phyloP scores from a whole-genome alignment of 1,284 basidiomycete species.

The Tilletia caries region DNA sequence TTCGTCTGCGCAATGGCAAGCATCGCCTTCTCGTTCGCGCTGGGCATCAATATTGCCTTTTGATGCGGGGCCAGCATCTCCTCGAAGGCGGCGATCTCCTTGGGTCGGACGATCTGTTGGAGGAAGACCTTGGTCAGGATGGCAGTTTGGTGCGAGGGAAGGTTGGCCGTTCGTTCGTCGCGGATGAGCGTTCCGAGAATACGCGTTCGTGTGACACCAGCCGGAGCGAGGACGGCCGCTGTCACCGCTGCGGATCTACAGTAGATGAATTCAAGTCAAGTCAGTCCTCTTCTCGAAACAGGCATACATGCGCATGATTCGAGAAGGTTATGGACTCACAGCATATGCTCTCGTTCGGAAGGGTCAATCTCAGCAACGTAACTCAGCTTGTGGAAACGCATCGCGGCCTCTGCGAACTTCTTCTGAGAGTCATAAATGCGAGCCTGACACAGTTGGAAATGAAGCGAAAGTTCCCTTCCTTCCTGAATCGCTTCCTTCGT shows the following conservation, averaged over 20 bases:
- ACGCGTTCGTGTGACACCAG: slow-evolving; percentile 89
- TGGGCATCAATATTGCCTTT: slow-evolving; percentile 71
- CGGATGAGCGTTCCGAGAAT: slow-evolving; percentile 86
- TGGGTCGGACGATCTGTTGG: slow-evolving; percentile 85
- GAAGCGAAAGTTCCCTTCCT: slow-evolving; percentile 30
- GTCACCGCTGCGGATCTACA: slow-evolving; percentile 73
- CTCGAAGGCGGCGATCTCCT: slow-evolving; percentile 86
- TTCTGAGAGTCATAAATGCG: slow-evolving; percentile 85
- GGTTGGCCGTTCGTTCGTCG: slow-evolving; percentile 78
- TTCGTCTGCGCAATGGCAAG: slow-evolving; percentile 60
- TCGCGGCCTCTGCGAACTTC: slow-evolving; percentile 91
- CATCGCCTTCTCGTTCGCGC: slow-evolving; percentile 20
- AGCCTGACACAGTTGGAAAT: slow-evolving; percentile 61
- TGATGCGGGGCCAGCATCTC: slow-evolving; percentile 84
- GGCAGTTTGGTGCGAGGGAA: slow-evolving; percentile 68
- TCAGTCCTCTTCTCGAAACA: neutral
- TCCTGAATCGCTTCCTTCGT: slow-evolving; percentile 21
- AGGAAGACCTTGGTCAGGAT: slow-evolving; percentile 96
- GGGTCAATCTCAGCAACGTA: slow-evolving; percentile 38
- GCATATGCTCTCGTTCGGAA: slow-evolving; percentile 33
- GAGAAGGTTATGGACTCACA: slow-evolving; percentile 21
- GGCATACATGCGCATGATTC: neutral
- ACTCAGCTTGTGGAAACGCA: slow-evolving; percentile 81
- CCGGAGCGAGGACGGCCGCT: slow-evolving; percentile 92
- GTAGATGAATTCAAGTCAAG: too few species aligned